Percentiles rank a stretch among this genome's conserved stretches.
These are phyloP conservation scores for Neofusicoccum laricinum DNA, from an alignment of 2,329 filamentous ascomycete species.

Conservation along the genomic window DNA sequence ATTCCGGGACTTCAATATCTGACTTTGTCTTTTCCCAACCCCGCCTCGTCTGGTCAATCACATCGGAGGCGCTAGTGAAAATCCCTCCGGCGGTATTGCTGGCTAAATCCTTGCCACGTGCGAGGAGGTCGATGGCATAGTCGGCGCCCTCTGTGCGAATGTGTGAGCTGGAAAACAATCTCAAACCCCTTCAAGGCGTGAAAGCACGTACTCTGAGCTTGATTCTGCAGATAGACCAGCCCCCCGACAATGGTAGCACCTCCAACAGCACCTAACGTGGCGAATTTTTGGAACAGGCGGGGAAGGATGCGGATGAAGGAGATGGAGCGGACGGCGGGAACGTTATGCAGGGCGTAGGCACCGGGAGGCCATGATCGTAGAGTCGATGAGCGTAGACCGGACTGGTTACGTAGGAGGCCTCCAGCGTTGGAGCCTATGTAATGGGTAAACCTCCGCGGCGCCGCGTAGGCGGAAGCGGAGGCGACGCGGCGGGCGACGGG, in stretches of 20 bases:
- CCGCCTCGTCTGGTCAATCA: slow-evolving; percentile 73
- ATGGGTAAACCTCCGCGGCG: slow-evolving; percentile 60
- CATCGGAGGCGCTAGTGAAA: slow-evolving; percentile 68
- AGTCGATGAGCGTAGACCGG: slow-evolving; percentile 36
- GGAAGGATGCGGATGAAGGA: slow-evolving; percentile 72
- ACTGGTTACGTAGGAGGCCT: slow-evolving; percentile 62
- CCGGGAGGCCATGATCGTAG: slow-evolving; percentile 66
- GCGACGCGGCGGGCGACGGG: slow-evolving; percentile 59
- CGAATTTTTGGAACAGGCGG: slow-evolving; percentile 85
- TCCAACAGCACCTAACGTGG: slow-evolving; percentile 84
- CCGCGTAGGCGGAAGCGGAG: slow-evolving; percentile 17
- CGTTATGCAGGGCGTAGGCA: slow-evolving; percentile 78
- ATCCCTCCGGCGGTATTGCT: slow-evolving; percentile 65
- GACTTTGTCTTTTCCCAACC: slow-evolving; percentile 86
- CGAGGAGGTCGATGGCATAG: slow-evolving; percentile 74
- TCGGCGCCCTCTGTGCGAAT: slow-evolving; percentile 63
- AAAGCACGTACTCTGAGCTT: slow-evolving; percentile 52
- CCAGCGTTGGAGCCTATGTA: slow-evolving; percentile 57
- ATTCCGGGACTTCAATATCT: slow-evolving; percentile 67
- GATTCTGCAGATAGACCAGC: slow-evolving; percentile 91
- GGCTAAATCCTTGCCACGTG: slow-evolving; percentile 68
- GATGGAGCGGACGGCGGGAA: slow-evolving; percentile 60
- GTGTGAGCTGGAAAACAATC: slow-evolving; percentile 36
- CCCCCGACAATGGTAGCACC: slow-evolving; percentile 84
- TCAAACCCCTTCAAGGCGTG: not conserved